Evolutionary conservation across 1,139 yeast genomes (phyloP).

Genomic region (Arxiozyma slooffiae): DNA sequence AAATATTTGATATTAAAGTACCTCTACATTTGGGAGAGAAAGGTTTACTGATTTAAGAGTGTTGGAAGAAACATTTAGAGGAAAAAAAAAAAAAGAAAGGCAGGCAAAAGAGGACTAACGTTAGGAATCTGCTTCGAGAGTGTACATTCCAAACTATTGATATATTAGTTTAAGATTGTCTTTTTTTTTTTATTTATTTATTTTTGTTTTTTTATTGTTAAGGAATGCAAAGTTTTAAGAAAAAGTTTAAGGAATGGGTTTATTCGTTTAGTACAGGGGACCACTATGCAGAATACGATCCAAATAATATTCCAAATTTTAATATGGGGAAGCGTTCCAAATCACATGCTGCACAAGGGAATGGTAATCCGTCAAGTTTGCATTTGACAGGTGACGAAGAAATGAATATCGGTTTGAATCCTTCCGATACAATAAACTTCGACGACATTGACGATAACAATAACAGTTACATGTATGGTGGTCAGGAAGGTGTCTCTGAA

Average conservation of each 20-base stretch:
- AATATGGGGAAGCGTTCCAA: constrained; percentile 21
- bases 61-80: too few relatives aligned
- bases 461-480: constrained; percentile 12
- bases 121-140: too few relatives aligned
- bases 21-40: too few relatives aligned
- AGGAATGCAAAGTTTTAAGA: constrained; percentile 32
- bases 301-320: constrained; percentile 31
- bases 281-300: constrained; percentile 58
- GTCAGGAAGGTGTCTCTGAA: constrained; percentile 50
- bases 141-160: too few relatives aligned
- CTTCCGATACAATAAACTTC: constrained; percentile 12
- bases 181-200: too few relatives aligned
- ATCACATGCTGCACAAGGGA: constrained; percentile 8
- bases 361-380: constrained; percentile 10
- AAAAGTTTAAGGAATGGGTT: constrained; percentile 44
- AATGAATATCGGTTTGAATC: constrained; percentile 13
- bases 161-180: too few relatives aligned
- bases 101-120: too few relatives aligned
- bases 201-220: too few relatives aligned
- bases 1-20: too few relatives aligned
- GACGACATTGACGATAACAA: constrained; percentile 14
- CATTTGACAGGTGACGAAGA: constrained; percentile 16
- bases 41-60: too few relatives aligned
- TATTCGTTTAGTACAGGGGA: constrained; percentile 58
- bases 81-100: too few relatives aligned